A percentile compares a stretch with the other conserved stretches of the same genome.
phyloP scores from a whole-genome alignment of 1,284 basidiomycete species.

The Austroboletus niveus region DNA sequence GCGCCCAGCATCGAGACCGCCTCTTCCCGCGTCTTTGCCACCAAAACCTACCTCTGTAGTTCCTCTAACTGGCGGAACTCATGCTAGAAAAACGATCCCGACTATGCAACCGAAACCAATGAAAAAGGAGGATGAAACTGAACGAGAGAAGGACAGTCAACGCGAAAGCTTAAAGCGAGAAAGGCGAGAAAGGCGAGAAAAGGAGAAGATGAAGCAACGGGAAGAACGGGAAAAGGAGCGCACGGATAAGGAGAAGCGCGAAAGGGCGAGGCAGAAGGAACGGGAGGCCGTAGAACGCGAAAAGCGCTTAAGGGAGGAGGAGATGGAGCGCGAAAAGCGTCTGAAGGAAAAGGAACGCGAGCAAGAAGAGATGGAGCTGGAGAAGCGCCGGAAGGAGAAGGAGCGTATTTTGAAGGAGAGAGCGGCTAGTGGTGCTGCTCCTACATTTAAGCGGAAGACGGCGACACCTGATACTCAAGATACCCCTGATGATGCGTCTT shows the following conservation, averaged over 20 bases:
- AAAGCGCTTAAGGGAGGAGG: conserved; percentile 26
- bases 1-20: conserved; percentile 13
- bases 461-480: conserved; percentile 24
- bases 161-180: conserved; percentile 22
- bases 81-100: conserved; percentile 26
- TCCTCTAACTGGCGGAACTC: conserved; percentile 22
- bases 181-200: conserved; percentile 18
- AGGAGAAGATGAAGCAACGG: conserved; percentile 9
- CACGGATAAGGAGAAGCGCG: conserved; percentile 25
- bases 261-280: conserved; percentile 24
- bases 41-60: conserved; percentile 29
- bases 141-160: conserved; percentile 28
- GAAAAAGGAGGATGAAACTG: conserved; percentile 27
- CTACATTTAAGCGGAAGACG: conserved; percentile 38
- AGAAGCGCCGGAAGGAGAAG: conserved; percentile 28
- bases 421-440: background rate
- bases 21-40: conserved; percentile 25
- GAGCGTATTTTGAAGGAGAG: conserved; percentile 25
- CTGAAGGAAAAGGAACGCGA: conserved; percentile 24
- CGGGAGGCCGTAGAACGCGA: conserved; percentile 24
- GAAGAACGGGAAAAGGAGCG: conserved; percentile 19
- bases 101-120: conserved; percentile 19
- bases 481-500: conserved; percentile 19
- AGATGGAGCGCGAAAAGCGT: conserved; percentile 25
- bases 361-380: conserved; percentile 21